phyloP scores from a whole-genome alignment of 2,329 filamentous ascomycete genomes.

The Bipolaris cookei region DNA sequence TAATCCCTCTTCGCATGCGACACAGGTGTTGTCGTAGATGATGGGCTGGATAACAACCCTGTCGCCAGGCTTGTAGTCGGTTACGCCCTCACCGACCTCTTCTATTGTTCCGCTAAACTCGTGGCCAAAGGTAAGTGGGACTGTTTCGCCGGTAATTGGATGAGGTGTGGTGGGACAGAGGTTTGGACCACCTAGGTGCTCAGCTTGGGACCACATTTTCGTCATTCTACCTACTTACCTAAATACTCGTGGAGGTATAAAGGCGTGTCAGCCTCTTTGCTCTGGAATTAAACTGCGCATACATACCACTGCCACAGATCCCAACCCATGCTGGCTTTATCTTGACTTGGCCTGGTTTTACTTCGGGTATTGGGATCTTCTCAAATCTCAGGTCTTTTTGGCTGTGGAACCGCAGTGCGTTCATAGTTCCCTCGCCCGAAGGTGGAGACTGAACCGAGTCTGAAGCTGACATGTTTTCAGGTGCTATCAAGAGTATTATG shows the following conservation, averaged over 20 bases:
- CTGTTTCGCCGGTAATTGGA: slow-evolving; percentile 60
- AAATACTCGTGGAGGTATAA: slow-evolving; percentile 57
- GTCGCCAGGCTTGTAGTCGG: slow-evolving; percentile 57
- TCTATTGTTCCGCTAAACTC: slow-evolving; percentile 61
- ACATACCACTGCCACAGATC: slow-evolving; percentile 51
- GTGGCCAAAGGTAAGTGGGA: slow-evolving; percentile 61
- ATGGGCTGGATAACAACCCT: slow-evolving; percentile 60
- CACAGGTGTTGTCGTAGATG: slow-evolving; percentile 61
- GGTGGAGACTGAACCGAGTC: slow-evolving; percentile 25
- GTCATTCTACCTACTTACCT: slow-evolving; percentile 14
- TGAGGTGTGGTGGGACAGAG: slow-evolving; percentile 60
- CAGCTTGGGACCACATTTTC: slow-evolving; percentile 4
- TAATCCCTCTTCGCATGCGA: slow-evolving; percentile 58
- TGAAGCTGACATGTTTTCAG: slow-evolving; percentile 6
- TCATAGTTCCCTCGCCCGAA: slow-evolving; percentile 45
- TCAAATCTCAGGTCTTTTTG: slow-evolving; percentile 54
- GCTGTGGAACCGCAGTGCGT: slow-evolving; percentile 56
- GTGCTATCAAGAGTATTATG: not conserved
- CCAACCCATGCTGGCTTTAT: slow-evolving; percentile 52
- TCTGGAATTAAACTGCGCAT: too few species aligned
- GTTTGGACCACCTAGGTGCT: slow-evolving; percentile 50
- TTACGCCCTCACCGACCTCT: slow-evolving; percentile 59
- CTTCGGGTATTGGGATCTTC: slow-evolving; percentile 50
- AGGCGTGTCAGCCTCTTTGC: slow-evolving; percentile 8
- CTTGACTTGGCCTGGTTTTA: slow-evolving; percentile 53